Conservation (phyloP, 2,329 filamentous ascomycete genomes). For the Alternaria arborescens region DNA sequence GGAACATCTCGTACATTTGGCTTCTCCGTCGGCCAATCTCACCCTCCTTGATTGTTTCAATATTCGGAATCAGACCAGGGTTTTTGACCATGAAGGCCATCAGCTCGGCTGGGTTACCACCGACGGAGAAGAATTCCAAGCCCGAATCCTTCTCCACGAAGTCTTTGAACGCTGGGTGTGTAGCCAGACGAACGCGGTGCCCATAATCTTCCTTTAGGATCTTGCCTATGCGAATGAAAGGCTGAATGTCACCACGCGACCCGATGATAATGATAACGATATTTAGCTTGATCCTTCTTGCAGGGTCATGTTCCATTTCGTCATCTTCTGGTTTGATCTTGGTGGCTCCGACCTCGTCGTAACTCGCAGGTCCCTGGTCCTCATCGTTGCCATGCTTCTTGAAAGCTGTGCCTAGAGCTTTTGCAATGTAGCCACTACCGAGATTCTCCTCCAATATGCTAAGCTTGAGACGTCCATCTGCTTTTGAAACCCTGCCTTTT, state of each 20-base stretch:
- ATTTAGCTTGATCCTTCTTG: conserved; percentile 66
- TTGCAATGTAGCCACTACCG: conserved; percentile 75
- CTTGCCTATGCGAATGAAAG: conserved; percentile 78
- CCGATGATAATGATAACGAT: conserved; percentile 88
- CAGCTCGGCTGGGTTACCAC: conserved; percentile 79
- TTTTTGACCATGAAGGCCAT: conserved; percentile 94
- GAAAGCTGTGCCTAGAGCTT: conserved; percentile 72
- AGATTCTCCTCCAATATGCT: conserved; percentile 72
- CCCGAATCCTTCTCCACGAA: conserved; percentile 77
- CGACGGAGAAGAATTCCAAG: conserved; percentile 82
- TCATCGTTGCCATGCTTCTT: conserved; percentile 62
- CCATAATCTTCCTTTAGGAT: conserved; percentile 74
- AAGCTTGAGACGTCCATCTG: conserved; percentile 75
- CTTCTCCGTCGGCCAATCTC: conserved; percentile 73
- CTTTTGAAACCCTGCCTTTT: conserved; percentile 70
- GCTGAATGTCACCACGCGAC: conserved; percentile 80
- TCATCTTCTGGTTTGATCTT: conserved; percentile 47
- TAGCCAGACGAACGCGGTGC: conserved; percentile 79
- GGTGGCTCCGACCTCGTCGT: conserved; percentile 16
- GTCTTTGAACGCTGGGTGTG: conserved; percentile 78
- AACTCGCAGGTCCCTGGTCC: conserved; percentile 40
- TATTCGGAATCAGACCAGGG: conserved; percentile 75
- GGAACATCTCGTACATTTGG: conserved; percentile 82
- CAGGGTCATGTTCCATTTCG: conserved; percentile 44
- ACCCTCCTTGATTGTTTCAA: conserved; percentile 76